Conservation (phyloP, 768 basidiomycete species). For the Clathrus columnatus region DNA sequence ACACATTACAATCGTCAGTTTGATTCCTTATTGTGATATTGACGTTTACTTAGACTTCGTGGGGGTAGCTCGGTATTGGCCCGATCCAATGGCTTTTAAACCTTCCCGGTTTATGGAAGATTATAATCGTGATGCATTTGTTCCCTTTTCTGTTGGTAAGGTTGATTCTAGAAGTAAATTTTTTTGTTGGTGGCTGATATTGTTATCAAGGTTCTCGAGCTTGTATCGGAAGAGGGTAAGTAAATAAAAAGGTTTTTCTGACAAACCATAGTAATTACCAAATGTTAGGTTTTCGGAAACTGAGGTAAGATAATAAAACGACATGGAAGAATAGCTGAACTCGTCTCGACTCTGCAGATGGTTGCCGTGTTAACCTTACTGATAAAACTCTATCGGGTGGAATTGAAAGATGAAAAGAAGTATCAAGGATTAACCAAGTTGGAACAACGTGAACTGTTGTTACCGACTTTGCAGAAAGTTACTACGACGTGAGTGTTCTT, state of each 20-base stretch:
- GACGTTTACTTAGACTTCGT: neutral
- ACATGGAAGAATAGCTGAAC: no score
- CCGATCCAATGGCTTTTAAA: conserved; percentile 40
- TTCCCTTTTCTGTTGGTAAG: conserved; percentile 41
- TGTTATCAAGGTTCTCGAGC: conserved; percentile 4
- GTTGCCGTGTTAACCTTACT: conserved; percentile 31
- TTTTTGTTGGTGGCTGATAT: neutral
- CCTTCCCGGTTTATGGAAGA: conserved; percentile 43
- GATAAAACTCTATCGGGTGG: conserved; percentile 36
- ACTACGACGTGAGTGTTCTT: conserved; percentile 6
- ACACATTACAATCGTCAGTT: conserved; percentile 45
- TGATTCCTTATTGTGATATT: neutral
- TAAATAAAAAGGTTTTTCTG: no score
- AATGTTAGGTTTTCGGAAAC: neutral
- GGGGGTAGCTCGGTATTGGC: conserved; percentile 43
- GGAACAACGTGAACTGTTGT: conserved; percentile 3
- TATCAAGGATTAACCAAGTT: neutral
- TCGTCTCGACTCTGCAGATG: neutral
- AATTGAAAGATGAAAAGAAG: conserved; percentile 31
- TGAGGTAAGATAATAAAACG: conserved; percentile 1
- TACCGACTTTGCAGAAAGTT: neutral
- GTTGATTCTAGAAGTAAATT: neutral
- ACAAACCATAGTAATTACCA: no score
- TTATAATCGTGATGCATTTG: conserved; percentile 46
- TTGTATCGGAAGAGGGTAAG: conserved; percentile 11